A percentile compares a stretch with the other conserved stretches of the same genome.
Evolutionary conservation across 2,329 filamentous ascomycete species (phyloP).

Genomic region (Ustulina deusta): DNA sequence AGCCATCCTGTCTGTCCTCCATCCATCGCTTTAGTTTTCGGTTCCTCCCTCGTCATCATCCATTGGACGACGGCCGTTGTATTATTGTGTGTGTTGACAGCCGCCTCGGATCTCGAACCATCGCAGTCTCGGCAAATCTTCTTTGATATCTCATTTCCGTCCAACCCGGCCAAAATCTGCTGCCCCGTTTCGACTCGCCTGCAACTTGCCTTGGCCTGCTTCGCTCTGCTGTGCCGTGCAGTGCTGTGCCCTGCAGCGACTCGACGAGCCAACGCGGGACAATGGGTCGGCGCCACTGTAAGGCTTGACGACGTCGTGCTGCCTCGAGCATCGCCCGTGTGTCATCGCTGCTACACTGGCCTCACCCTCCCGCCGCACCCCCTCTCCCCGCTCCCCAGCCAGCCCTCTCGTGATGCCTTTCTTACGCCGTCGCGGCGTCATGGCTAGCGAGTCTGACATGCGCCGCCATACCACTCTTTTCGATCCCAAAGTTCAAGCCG

Average conservation of each 20-base stretch:
- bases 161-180: slow-evolving; percentile 12
- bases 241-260: slow-evolving; percentile 26
- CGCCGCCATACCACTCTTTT: slow-evolving; percentile 62
- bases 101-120: slow-evolving; percentile 13
- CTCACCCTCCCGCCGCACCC: slow-evolving; percentile 12
- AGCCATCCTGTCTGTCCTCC: slow-evolving; percentile 27
- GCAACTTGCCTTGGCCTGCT: slow-evolving; percentile 16
- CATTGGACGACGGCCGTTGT: slow-evolving; percentile 15
- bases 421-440: slow-evolving; percentile 70
- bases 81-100: slow-evolving; percentile 12
- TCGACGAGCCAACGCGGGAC: slow-evolving; percentile 39
- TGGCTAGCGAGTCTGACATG: slow-evolving; percentile 70
- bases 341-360: slow-evolving; percentile 36
- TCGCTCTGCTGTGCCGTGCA: slow-evolving; percentile 16
- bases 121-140: slow-evolving; percentile 1
- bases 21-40: slow-evolving; percentile 26
- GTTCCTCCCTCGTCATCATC: slow-evolving; percentile 16
- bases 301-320: slow-evolving; percentile 49
- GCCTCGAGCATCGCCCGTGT: slow-evolving; percentile 38
- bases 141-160: slow-evolving; percentile 18
- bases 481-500: slow-evolving; percentile 44
- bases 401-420: slow-evolving; percentile 62
- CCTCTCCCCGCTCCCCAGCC: neutral
- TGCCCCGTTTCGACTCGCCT: slow-evolving; percentile 29
- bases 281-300: slow-evolving; percentile 47